Percentiles rank a stretch among this genome's conserved stretches.
Evolutionary conservation across 2,329 filamentous ascomycete genomes (phyloP).

Genomic region (Microcyclospora pomicola): DNA sequence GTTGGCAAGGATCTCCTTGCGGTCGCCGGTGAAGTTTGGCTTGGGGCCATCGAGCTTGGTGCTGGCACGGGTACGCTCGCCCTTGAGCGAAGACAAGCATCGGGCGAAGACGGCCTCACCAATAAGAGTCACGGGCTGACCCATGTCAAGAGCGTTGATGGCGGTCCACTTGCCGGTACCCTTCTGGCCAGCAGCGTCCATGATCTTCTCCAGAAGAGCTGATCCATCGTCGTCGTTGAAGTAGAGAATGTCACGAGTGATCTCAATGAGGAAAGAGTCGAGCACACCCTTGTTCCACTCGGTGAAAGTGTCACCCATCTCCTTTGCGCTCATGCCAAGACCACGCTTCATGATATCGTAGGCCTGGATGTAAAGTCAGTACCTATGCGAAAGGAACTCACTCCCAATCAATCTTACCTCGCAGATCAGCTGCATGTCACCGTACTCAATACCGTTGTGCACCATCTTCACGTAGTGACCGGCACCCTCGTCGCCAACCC

Average conservation of each 20-base stretch:
- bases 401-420: slow-evolving; percentile 51
- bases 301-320: slow-evolving; percentile 87
- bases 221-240: slow-evolving; percentile 90
- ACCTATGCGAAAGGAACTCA: neutral
- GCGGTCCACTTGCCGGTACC: slow-evolving; percentile 99
- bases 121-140: slow-evolving; percentile 96
- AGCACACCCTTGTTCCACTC: slow-evolving; percentile 98
- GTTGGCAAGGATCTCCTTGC: slow-evolving; percentile 85
- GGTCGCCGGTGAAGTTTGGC: slow-evolving; percentile 76
- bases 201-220: slow-evolving; percentile 93
- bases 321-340: slow-evolving; percentile 74
- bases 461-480: slow-evolving; percentile 99
- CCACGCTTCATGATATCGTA: slow-evolving; percentile 99
- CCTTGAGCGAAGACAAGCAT: slow-evolving; percentile 89
- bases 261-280: slow-evolving; percentile 98
- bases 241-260: slow-evolving; percentile 96
- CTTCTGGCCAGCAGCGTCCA: slow-evolving; percentile 97
- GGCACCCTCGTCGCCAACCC: slow-evolving; percentile 98
- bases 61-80: slow-evolving; percentile 74
- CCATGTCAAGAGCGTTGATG: slow-evolving; percentile 95
- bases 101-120: slow-evolving; percentile 92
- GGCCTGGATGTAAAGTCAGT: slow-evolving; percentile 44
- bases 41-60: slow-evolving; percentile 63
- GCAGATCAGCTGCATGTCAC: slow-evolving; percentile 99
- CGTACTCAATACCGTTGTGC: slow-evolving; percentile 99